A percentile compares a stretch with the other conserved stretches of the same genome.
Evolutionary conservation across 208 protist genomes (phyloP).

Genomic region (Naegleria gruberi): DNA sequence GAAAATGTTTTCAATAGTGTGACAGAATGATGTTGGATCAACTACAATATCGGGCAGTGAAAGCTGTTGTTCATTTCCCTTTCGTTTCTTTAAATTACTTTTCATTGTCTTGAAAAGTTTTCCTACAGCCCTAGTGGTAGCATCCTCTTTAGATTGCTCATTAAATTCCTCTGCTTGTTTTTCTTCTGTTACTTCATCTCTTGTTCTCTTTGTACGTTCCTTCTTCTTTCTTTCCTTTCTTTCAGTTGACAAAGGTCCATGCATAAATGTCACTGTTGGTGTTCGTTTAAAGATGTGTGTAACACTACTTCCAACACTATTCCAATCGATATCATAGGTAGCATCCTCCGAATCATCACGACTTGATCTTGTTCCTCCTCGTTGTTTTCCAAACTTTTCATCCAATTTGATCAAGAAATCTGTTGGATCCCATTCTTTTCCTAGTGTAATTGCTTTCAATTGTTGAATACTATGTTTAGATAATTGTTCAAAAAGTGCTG

Average conservation of each 20-base stretch:
- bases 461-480: neutral
- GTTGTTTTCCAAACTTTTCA: neutral
- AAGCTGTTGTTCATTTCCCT: neutral
- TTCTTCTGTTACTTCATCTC: neutral
- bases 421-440: neutral
- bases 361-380: neutral
- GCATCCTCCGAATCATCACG: neutral
- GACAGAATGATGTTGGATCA: neutral
- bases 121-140: neutral
- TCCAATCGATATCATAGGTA: neutral
- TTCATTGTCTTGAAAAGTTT: neutral
- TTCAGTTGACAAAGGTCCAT: neutral
- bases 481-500: neutral
- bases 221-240: neutral
- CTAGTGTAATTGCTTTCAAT: neutral
- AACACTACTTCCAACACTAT: neutral
- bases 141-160: neutral
- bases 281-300: neutral
- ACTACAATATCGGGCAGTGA: neutral
- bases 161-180: neutral
- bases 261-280: neutral
- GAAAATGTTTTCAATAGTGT: conserved; percentile 15
- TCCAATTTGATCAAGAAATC: neutral
- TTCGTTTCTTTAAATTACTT: neutral
- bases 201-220: neutral